Evolutionary conservation across 1,284 basidiomycete genomes (phyloP), one percentile per base, ranked within the genome.

Genomic region (Ustilago lituana): DNA sequence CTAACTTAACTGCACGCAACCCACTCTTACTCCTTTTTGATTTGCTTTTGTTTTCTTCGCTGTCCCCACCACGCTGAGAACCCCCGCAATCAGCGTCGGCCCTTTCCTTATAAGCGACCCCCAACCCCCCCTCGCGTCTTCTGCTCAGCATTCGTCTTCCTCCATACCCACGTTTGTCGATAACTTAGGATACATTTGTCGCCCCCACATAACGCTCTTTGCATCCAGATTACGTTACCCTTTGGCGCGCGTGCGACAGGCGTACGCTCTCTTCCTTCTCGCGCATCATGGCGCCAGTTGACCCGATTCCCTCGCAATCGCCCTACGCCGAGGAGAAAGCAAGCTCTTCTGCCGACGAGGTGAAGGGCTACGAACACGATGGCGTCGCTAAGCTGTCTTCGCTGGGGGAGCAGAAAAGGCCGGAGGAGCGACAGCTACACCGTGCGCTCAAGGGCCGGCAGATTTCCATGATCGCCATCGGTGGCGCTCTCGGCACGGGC

Each of bases 381-480:
- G 53, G 33, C n/a, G 39, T 45, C 23, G 19, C 40, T n/a, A 50
- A 61, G 14, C 38, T 17, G 5, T 39, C 55, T 2, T 60, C 63
- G 6, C 22, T 62, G 24, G 27, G 55, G 14, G 56, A 48, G 4
- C 41, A 54, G 10, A 48, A 62, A 9, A n/a, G n/a, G n/a, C 60
- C 63, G 15, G 51, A 74, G 37, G 68, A 73, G 44, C 67, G 68
- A 4, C 57, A 76, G 47, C 61, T 76, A 20, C 68, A 74, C 45
- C 57, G 74, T 17, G 68, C 86, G 11, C 84, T 90, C 54, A 88
- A 89, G 33, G 47, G 60, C 17, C 52, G 63, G 40, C 80, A 82
- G 74, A 88, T 90, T 44, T 88, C 88, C 23, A 90, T 90, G 89
- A 90, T 83, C 56, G 79, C 78, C 41, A 63, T 75, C 24, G 69